Evolutionary conservation across 768 basidiomycete genomes (phyloP).

Genomic region (Phylloporus sp.): DNA sequence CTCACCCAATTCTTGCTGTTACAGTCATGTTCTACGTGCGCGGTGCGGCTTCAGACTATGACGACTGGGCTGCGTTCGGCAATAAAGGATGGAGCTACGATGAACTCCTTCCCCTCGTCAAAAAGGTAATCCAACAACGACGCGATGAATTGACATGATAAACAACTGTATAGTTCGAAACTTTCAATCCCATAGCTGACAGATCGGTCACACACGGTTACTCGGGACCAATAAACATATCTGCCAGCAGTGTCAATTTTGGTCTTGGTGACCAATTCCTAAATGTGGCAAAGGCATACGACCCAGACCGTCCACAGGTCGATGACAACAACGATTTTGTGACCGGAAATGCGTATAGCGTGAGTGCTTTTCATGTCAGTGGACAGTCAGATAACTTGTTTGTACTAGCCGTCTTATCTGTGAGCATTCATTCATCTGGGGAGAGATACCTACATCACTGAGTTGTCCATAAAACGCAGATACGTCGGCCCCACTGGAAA

Average conservation of each 20-base stretch:
- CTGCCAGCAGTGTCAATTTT: constrained; percentile 8
- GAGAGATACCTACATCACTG: not conserved
- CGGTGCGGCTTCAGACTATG: constrained; percentile 25
- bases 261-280: constrained; percentile 41
- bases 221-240: constrained; percentile 30
- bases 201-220: constrained; percentile 33
- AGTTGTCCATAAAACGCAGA: constrained; percentile 30
- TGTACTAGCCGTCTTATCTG: constrained; percentile 15
- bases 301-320: constrained; percentile 41
- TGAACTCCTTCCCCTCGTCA: constrained; percentile 23
- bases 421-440: constrained; percentile 1
- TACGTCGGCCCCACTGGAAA: constrained; percentile 46
- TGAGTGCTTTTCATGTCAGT: constrained; percentile 9
- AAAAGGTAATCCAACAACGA: constrained; percentile 13
- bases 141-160: too few relatives aligned
- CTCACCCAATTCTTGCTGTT: not conserved
- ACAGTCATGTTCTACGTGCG: constrained; percentile 20
- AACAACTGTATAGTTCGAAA: constrained; percentile 21
- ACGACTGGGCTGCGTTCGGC: constrained; percentile 23
- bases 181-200: constrained; percentile 28
- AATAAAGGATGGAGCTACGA: constrained; percentile 24
- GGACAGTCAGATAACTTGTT: not conserved
- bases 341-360: constrained; percentile 23
- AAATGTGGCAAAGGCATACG: constrained; percentile 41
- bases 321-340: constrained; percentile 49